phyloP scores from a whole-genome alignment of 179 eudicot species.

The Pouteria campechiana region DNA sequence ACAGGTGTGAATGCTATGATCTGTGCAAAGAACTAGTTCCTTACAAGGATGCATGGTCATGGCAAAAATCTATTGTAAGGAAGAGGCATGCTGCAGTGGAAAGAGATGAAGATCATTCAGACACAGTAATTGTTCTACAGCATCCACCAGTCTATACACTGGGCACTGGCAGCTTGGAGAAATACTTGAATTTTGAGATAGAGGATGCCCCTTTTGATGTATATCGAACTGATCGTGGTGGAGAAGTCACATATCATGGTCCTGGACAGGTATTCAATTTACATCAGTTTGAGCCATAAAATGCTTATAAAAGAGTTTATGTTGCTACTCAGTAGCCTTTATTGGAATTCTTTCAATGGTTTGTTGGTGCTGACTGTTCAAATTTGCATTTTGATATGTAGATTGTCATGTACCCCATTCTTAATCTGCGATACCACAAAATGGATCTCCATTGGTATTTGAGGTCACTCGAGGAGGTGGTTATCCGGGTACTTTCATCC shows the following conservation, averaged over 20 bases:
- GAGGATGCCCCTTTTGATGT: slow-evolving; percentile 53
- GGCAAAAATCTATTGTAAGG: slow-evolving; percentile 66
- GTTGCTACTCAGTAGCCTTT: not conserved
- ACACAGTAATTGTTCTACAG: slow-evolving; percentile 65
- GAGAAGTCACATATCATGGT: slow-evolving; percentile 98
- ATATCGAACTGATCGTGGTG: slow-evolving; percentile 83
- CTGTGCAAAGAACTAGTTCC: slow-evolving; percentile 60
- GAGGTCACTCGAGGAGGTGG: slow-evolving; percentile 86
- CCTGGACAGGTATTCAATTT: slow-evolving; percentile 78
- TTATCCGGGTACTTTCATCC: slow-evolving; percentile 66
- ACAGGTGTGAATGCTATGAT: slow-evolving; percentile 50
- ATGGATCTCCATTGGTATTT: slow-evolving; percentile 99
- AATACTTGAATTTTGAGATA: slow-evolving; percentile 50
- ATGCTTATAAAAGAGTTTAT: not conserved
- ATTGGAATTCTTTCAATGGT: not conserved
- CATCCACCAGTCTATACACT: slow-evolving; percentile 88
- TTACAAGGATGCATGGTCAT: slow-evolving; percentile 66
- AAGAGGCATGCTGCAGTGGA: slow-evolving; percentile 46
- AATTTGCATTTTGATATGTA: slow-evolving; percentile 21
- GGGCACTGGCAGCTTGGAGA: slow-evolving; percentile 78
- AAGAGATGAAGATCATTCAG: slow-evolving; percentile 39
- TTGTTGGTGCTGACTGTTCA: slow-evolving; percentile 1
- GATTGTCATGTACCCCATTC: slow-evolving; percentile 86
- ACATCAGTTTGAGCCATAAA: not conserved
- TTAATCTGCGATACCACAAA: slow-evolving; percentile 78